Evolutionary conservation across 1,284 basidiomycete genomes (phyloP).

Genomic region (Leccinum proliferum): DNA sequence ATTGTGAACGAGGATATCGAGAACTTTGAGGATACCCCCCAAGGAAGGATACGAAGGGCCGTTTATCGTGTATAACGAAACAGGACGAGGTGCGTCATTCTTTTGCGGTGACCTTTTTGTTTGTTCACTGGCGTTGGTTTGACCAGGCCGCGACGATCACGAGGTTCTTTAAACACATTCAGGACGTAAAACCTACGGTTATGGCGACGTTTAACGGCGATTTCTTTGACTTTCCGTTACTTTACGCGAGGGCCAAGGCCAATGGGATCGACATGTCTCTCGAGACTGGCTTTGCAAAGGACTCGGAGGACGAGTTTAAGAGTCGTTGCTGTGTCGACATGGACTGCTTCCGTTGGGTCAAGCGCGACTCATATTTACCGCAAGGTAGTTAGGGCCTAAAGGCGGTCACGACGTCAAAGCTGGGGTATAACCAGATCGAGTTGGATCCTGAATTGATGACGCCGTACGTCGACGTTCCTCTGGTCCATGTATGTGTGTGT

Average conservation of each 20-base stretch:
- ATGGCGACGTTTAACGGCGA: constrained; percentile 99
- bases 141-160: constrained; percentile 68
- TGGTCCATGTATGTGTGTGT: background rate
- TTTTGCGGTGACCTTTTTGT: background rate
- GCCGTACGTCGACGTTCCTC: constrained; percentile 54
- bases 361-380: constrained; percentile 98
- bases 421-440: constrained; percentile 97
- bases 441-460: constrained; percentile 99
- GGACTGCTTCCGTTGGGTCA: constrained; percentile 99
- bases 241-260: constrained; percentile 81
- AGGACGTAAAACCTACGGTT: constrained; percentile 91
- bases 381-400: constrained; percentile 99
- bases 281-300: constrained; percentile 91
- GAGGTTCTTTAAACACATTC: constrained; percentile 93
- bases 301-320: constrained; percentile 96
- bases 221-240: constrained; percentile 99
- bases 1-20: constrained; percentile 98
- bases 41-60: constrained; percentile 98
- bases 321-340: constrained; percentile 93
- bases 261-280: constrained; percentile 97
- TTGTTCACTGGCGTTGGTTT: background rate
- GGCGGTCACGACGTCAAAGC: constrained; percentile 94
- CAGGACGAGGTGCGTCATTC: constrained; percentile 65
- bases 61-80: constrained; percentile 94
- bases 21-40: constrained; percentile 98